Conservation (phyloP, 805 yeast species). For the Hanseniaspora valbyensis region DNA sequence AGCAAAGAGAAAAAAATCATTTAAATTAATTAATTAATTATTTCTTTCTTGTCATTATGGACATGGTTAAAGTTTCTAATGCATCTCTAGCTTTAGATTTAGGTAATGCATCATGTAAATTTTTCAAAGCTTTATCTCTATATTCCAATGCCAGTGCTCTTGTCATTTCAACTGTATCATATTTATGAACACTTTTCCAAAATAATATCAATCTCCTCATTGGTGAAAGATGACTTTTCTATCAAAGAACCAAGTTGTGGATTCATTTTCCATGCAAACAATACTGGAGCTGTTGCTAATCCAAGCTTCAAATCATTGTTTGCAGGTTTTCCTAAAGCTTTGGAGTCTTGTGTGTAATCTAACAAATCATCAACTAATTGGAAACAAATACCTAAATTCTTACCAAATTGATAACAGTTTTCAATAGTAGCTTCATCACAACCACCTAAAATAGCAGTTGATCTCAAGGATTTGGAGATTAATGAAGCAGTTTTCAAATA, state of each 20-base stretch:
- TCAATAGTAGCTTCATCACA: conserved; percentile 67
- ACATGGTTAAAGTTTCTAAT: conserved; percentile 68
- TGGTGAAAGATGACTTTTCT: conserved; percentile 64
- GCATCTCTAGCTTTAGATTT: conserved; percentile 85
- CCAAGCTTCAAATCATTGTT: conserved; percentile 92
- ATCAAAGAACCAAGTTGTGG: conserved; percentile 79
- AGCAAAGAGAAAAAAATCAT: too few species aligned
- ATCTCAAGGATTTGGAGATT: conserved; percentile 85
- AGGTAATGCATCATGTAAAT: conserved; percentile 59
- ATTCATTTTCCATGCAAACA: conserved; percentile 84
- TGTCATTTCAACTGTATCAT: conserved; percentile 69
- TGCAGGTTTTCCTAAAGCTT: conserved; percentile 83
- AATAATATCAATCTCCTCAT: conserved; percentile 81
- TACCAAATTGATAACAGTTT: conserved; percentile 79
- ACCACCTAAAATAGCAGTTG: conserved; percentile 88
- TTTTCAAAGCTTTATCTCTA: conserved; percentile 61
- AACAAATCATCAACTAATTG: conserved; percentile 93
- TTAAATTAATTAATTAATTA: too few species aligned
- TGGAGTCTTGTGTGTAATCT: conserved; percentile 83
- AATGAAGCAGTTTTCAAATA: conserved; percentile 89
- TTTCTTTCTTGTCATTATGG: conserved; percentile 71
- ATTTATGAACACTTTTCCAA: conserved; percentile 56
- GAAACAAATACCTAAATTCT: conserved; percentile 88
- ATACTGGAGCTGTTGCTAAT: conserved; percentile 90
- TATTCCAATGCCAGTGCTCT: conserved; percentile 65